Evolutionary conservation across 148 eudicot genomes (phyloP).

Genomic region (Dianthus caryophyllus): DNA sequence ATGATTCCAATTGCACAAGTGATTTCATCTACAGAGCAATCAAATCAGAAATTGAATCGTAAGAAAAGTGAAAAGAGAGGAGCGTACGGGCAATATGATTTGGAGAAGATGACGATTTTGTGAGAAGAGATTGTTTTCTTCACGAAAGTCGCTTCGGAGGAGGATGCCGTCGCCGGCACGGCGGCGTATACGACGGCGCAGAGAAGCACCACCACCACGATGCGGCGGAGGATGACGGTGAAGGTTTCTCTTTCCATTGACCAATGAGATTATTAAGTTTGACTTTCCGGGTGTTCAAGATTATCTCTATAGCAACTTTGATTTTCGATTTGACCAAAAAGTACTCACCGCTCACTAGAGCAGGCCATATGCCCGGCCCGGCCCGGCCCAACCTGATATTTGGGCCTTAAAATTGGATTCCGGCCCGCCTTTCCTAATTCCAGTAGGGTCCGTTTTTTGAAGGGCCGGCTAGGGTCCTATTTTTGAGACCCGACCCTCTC

Average conservation of each 20-base stretch:
- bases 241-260: conserved; percentile 19
- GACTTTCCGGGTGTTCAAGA: too few relatives aligned
- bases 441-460: too few relatives aligned
- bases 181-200: conserved; percentile 11
- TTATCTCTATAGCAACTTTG: too few relatives aligned
- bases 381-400: too few relatives aligned
- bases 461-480: too few relatives aligned
- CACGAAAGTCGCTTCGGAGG: conserved; percentile 40
- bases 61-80: conserved; percentile 7
- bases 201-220: neutral
- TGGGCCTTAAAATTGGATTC: too few relatives aligned
- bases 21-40: neutral
- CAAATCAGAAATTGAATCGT: neutral
- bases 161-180: conserved; percentile 15
- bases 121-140: conserved; percentile 67
- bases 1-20: neutral
- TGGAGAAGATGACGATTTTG: conserved; percentile 69
- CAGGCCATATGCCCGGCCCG: too few relatives aligned
- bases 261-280: too few relatives aligned
- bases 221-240: neutral
- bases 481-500: too few relatives aligned
- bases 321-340: too few relatives aligned
- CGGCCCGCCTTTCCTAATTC: too few relatives aligned
- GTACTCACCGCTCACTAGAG: too few relatives aligned
- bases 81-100: conserved; percentile 71